Evolutionary conservation across 176 grass and related monocot species (phyloP).

Genomic region (Oryza officinalis): DNA sequence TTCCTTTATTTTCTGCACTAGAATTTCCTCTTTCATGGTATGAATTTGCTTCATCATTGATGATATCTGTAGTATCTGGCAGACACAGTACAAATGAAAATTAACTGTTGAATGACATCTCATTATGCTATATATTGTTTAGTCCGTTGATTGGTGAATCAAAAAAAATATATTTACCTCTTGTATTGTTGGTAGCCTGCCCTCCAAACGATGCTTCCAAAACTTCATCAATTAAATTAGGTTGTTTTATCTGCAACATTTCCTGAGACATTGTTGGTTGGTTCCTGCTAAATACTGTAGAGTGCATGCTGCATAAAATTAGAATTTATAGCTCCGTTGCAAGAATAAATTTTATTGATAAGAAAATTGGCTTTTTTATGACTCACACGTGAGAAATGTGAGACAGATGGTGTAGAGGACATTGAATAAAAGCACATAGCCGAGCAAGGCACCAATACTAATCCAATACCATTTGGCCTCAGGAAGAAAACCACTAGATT

Average conservation of each 20-base stretch:
- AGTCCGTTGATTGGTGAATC: not conserved
- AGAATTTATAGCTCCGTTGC: not conserved
- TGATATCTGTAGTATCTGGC: constrained; percentile 36
- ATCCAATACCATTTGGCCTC: constrained; percentile 84
- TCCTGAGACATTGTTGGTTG: constrained; percentile 69
- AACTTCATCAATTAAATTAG: constrained; percentile 65
- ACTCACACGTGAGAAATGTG: constrained; percentile 70
- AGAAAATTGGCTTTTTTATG: not conserved
- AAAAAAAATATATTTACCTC: constrained; percentile 47
- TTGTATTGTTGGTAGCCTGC: constrained; percentile 12
- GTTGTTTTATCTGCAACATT: constrained; percentile 57
- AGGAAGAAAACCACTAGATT: constrained; percentile 56
- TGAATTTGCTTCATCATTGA: constrained; percentile 26
- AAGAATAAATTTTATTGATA: not conserved
- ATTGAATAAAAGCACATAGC: constrained; percentile 80
- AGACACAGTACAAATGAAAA: constrained; percentile 21
- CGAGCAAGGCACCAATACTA: constrained; percentile 63
- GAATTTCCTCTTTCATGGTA: constrained; percentile 38
- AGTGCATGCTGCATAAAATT: not conserved
- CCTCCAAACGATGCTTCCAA: constrained; percentile 39
- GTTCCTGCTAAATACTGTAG: constrained; percentile 62
- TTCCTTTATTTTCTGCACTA: constrained; percentile 63
- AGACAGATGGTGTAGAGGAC: constrained; percentile 70
- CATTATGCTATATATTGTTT: not conserved
- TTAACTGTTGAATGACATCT: constrained; percentile 6